Evolutionary conservation across 805 yeast genomes (phyloP), one percentile per base, ranked within the genome.

Genomic region (Candida takata): DNA sequence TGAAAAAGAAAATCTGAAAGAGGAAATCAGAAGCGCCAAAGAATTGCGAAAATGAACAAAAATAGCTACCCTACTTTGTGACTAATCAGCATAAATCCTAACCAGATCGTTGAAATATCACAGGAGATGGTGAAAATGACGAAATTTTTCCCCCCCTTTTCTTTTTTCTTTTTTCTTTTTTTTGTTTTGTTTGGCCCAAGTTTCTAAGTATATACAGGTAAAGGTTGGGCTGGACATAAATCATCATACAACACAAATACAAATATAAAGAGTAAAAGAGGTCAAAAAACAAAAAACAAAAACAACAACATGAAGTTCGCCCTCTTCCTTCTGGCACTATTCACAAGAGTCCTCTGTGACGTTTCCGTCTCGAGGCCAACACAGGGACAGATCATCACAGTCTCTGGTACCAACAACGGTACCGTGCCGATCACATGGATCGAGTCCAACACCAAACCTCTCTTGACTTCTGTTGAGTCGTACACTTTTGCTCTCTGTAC

Each of bases 401-500:
- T 36, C 8, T 9, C 44, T 5, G 52, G 52, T 12, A 58, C n/a
- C n/a, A 55, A 14, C 28, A 29, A 45, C 3, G 63, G 49, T 3
- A 33, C 46, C 3, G 55, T 67, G 8, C 44, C 50, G 1, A 17
- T 67, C 24, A 31, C 48, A 15, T 87, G 94, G 79, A 55, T 65
- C 17, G 80, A 77, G 42, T 72, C 71, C 43, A 77, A 71, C 33
- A 49, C 60, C 6, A 45, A 49, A 4, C 84, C 85, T 1, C 44
- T 64, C 0, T 45, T 82, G 29, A 39, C 48, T 2, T 61, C 69
- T 7, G 68, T 74, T 14, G 42, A 57, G 6, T 44, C 61, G 2
- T 75, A 69, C 41, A 61, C 77, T 1, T 62, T 88, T 37, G 56
- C 62, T 9, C 61, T 90, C 34, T 79, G 90, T 57, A 76, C 88